A percentile compares a stretch with the other conserved stretches of the same genome.
These are phyloP conservation scores for Synura sp. DNA, from an alignment of 352 stramenopile genomes.

Conservation along the genomic window DNA sequence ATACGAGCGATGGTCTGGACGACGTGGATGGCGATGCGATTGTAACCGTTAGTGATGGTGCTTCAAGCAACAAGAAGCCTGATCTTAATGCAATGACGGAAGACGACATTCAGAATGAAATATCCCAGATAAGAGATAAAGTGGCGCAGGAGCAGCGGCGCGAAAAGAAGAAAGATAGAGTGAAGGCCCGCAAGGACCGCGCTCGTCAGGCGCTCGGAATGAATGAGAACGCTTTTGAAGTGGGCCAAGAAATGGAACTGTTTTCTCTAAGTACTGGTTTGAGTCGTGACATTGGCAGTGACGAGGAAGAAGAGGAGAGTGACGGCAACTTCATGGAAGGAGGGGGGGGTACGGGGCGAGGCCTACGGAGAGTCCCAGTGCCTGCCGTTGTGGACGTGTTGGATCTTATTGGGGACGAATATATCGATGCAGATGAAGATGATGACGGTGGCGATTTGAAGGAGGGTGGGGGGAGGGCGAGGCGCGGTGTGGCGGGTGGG, in stretches of 20 bases:
- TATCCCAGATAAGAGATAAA: conserved; percentile 61
- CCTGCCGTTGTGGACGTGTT: no score
- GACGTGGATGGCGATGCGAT: conserved; percentile 53
- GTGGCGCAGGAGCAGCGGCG: conserved; percentile 60
- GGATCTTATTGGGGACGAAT: conserved; percentile 54
- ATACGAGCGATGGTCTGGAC: conserved; percentile 53
- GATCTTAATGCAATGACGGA: conserved; percentile 44
- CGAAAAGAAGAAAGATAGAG: conserved; percentile 67
- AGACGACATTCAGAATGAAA: conserved; percentile 68
- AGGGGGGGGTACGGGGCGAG: conserved; percentile 51
- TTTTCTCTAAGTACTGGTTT: conserved; percentile 66
- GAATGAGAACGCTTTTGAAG: conserved; percentile 65
- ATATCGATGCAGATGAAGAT: conserved; percentile 60
- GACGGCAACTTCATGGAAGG: conserved; percentile 48
- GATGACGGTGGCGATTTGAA: neutral
- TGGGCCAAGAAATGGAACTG: conserved; percentile 63
- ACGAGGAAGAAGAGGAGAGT: conserved; percentile 45
- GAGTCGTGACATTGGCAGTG: no score
- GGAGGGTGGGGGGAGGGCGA: conserved; percentile 9
- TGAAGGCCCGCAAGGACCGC: conserved; percentile 55
- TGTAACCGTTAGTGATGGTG: conserved; percentile 52
- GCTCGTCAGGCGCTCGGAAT: conserved; percentile 62
- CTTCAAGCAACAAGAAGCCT: conserved; percentile 49
- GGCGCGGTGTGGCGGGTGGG: neutral
- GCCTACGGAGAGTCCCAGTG: no score